A percentile compares a stretch with the other conserved stretches of the same genome.
phyloP scores from a whole-genome alignment of 2,329 filamentous ascomycete species.

The Didymella pomorum region DNA sequence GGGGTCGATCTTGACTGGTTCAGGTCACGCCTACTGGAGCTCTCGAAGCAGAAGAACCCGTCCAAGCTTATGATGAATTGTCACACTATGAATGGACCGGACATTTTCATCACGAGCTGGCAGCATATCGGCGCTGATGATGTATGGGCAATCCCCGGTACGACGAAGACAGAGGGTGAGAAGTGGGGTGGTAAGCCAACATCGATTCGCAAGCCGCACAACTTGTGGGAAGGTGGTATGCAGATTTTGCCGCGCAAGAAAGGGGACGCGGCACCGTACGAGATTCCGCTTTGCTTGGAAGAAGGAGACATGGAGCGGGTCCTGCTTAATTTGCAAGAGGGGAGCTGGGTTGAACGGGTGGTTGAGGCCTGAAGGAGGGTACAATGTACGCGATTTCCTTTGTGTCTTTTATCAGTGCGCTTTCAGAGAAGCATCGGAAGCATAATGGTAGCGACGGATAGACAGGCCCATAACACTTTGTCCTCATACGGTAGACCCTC shows the following conservation, averaged over 20 bases:
- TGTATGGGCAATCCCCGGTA: conserved; percentile 38
- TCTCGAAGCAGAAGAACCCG: conserved; percentile 14
- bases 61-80: conserved; percentile 16
- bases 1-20: conserved; percentile 19
- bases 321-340: conserved; percentile 16
- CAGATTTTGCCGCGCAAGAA: conserved; percentile 30
- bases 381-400: background rate
- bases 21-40: conserved; percentile 15
- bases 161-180: background rate
- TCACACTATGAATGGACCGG: conserved; percentile 29
- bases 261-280: conserved; percentile 19
- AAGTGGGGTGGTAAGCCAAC: conserved; percentile 18
- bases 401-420: too few relatives aligned
- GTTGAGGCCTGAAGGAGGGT: conserved; percentile 1
- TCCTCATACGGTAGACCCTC: background rate
- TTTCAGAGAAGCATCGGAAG: background rate
- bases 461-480: background rate
- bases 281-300: conserved; percentile 31
- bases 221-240: conserved; percentile 34
- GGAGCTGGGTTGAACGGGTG: background rate
- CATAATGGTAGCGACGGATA: background rate
- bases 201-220: conserved; percentile 33
- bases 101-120: conserved; percentile 43
- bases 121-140: conserved; percentile 33
- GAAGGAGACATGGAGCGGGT: conserved; percentile 29